Percentiles rank a stretch among this genome's conserved stretches.
Evolutionary conservation across 352 stramenopile genomes (phyloP).

Genomic region (Phytophthora lateralis): DNA sequence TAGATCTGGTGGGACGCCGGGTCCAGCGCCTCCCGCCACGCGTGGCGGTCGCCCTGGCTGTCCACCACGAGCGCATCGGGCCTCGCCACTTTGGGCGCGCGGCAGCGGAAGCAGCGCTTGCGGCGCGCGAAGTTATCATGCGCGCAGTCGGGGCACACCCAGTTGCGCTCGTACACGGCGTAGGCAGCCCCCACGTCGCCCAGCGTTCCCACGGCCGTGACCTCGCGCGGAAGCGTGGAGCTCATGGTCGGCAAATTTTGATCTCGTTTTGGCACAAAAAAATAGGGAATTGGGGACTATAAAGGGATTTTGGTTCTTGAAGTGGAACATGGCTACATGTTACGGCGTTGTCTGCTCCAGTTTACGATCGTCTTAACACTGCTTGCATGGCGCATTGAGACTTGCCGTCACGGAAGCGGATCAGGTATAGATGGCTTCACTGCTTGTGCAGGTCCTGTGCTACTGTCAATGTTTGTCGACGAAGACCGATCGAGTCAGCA

Average conservation of each 20-base stretch:
- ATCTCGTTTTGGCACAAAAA: not conserved
- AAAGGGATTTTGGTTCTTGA: slow-evolving; percentile 19
- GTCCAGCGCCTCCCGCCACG: slow-evolving; percentile 93
- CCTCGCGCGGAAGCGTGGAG: slow-evolving; percentile 47
- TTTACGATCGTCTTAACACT: too few relatives aligned
- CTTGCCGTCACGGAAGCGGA: slow-evolving; percentile 11
- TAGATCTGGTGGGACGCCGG: slow-evolving; percentile 91
- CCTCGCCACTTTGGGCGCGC: slow-evolving; percentile 68
- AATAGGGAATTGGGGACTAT: not conserved
- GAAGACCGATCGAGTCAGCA: slow-evolving; percentile 10
- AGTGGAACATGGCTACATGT: not conserved
- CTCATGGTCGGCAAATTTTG: slow-evolving; percentile 10
- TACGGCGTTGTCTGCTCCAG: too few relatives aligned
- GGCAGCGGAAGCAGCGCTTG: slow-evolving; percentile 82
- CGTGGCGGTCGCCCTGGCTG: slow-evolving; percentile 53
- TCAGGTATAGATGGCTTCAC: slow-evolving; percentile 24
- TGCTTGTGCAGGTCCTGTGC: slow-evolving; percentile 5
- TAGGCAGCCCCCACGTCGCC: slow-evolving; percentile 86
- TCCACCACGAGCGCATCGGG: slow-evolving; percentile 65
- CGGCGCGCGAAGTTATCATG: slow-evolving; percentile 88
- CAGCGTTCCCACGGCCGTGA: slow-evolving; percentile 81
- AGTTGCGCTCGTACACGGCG: slow-evolving; percentile 92
- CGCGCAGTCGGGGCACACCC: slow-evolving; percentile 82
- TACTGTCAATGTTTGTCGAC: not conserved
- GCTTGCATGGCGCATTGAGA: too few relatives aligned